phyloP scores from a whole-genome alignment of 202 grass and related monocot species.

The Eragrostis tef region DNA sequence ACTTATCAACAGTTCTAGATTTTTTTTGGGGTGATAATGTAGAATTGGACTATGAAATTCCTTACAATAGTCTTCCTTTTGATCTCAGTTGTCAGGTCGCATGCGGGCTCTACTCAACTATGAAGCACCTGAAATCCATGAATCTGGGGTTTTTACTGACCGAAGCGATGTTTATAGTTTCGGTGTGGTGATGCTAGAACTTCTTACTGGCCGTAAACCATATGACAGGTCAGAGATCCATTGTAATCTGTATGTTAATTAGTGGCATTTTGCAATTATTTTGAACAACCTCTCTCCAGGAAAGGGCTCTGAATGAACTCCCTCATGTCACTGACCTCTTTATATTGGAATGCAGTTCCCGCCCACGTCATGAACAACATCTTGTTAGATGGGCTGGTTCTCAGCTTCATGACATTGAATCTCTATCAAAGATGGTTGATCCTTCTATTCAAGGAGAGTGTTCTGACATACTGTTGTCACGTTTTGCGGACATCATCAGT shows the following conservation, averaged over 20 bases:
- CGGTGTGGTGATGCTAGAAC: constrained; percentile 94
- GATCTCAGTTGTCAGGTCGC: constrained; percentile 74
- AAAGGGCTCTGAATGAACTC: constrained; percentile 6
- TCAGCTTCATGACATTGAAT: constrained; percentile 96
- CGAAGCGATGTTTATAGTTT: constrained; percentile 94
- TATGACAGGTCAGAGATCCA: constrained; percentile 70
- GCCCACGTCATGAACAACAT: constrained; percentile 76
- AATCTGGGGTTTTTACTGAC: constrained; percentile 60
- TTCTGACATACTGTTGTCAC: constrained; percentile 74
- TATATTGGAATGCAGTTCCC: constrained; percentile 65
- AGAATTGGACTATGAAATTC: constrained; percentile 20
- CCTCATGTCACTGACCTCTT: constrained; percentile 15
- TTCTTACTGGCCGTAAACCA: constrained; percentile 86
- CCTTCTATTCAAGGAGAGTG: constrained; percentile 77
- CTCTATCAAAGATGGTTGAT: constrained; percentile 87
- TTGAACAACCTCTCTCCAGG: constrained; percentile 29
- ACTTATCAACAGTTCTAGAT: constrained; percentile 7
- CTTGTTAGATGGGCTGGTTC: constrained; percentile 91
- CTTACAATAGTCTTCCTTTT: constrained; percentile 46
- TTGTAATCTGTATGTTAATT: constrained; percentile 34
- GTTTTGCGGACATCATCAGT: constrained; percentile 88
- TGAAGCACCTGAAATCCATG: constrained; percentile 88
- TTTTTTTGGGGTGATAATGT: constrained; percentile 22
- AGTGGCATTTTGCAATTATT: constrained; percentile 14
- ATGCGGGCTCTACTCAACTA: constrained; percentile 68